Conservation (phyloP, 768 basidiomycete genomes). For the Suillus tomentosus region DNA sequence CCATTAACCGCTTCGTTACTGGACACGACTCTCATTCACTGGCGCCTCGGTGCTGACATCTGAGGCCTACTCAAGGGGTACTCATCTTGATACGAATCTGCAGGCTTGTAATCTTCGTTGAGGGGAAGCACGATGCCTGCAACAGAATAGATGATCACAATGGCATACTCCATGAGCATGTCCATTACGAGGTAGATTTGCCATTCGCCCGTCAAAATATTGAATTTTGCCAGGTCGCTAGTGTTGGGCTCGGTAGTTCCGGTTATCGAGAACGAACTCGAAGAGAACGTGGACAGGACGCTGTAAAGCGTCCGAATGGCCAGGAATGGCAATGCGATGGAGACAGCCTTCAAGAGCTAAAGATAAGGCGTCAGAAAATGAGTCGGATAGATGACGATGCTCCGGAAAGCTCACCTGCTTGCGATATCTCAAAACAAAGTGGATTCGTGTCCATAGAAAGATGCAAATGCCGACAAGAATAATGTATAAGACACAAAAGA, state of each 20-base stretch:
- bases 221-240: constrained; percentile 47
- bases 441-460: constrained; percentile 55
- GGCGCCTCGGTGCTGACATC: not conserved
- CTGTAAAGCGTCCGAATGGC: constrained; percentile 47
- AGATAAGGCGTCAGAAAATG: constrained; percentile 13
- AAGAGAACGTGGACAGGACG: constrained; percentile 55
- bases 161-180: constrained; percentile 56
- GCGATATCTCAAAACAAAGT: constrained; percentile 31
- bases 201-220: constrained; percentile 54
- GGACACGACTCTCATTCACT: not conserved
- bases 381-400: constrained; percentile 4
- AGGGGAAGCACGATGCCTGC: constrained; percentile 23
- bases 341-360: constrained; percentile 59
- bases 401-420: constrained; percentile 35
- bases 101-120: constrained; percentile 17
- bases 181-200: constrained; percentile 53
- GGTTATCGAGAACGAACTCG: constrained; percentile 36
- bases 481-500: constrained; percentile 40
- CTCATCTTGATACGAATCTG: constrained; percentile 16
- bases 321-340: constrained; percentile 59
- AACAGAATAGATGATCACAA: constrained; percentile 41
- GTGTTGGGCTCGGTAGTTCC: constrained; percentile 25
- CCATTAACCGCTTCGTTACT: not conserved
- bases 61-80: constrained; percentile 35
- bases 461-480: constrained; percentile 46